Evolutionary conservation across 805 yeast species (phyloP), one percentile per base, ranked within the genome.

Genomic region (Scheffersomyces coipomensis): DNA sequence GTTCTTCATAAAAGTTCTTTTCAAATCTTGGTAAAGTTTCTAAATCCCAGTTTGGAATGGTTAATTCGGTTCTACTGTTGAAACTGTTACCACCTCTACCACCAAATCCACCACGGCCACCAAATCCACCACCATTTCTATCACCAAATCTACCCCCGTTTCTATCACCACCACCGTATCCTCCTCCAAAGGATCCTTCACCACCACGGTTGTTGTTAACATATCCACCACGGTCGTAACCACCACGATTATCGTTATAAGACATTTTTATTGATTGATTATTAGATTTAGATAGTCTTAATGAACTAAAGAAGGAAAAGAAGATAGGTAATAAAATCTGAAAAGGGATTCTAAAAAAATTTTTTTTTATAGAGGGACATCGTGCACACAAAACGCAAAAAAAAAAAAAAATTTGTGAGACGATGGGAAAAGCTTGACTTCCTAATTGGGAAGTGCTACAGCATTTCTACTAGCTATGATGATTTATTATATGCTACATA

Each of bases 1-100:
- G 83, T 73, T 93, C 99, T 47, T 74, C 73, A 73, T 93, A 93
- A 62, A 93, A 93, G 68, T 93, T 88, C 75, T 93, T 93, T 68
- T 90, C 97, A 60, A 93, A 93, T 59, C 81, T 81, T 54, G 96
- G 95, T 58, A 93, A 71, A 29, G 79, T 64, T 44, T 77, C 83
- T 38, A 78, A 51, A 63, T 87, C 93, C 88, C 93, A 93, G 47
- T 85, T 79, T 55, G 90, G 97, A 48, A 80, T 78, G 48, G 73
- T 66, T 56, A 88, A 71, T 55, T 73, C 73, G 34, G 61, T 60
- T 52, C 71, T 59, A 43, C 68, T 73, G 44, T 69, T 66, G 57
- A 67, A 73, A 33, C 62, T 51, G 33, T 68, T 62, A 37, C 73
- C 68, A 35, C 66, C 65, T 39, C 71, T 55, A 21, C 56, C 49